Conservation (phyloP, 1,139 yeast genomes). For the Blastobotrys raffinosifermentans region DNA sequence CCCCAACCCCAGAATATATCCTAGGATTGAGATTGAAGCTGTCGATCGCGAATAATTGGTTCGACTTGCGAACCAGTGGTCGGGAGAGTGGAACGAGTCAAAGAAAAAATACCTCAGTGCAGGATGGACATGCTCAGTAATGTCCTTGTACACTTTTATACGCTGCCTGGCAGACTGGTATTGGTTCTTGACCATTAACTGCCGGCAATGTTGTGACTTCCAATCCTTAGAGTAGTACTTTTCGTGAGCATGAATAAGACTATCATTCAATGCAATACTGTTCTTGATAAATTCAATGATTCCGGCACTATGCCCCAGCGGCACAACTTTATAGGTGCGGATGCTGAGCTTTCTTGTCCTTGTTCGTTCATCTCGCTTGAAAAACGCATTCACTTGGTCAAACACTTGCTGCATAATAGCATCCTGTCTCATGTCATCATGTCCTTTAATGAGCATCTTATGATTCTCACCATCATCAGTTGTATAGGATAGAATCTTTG, state of each 20-base stretch:
- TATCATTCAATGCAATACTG: constrained; percentile 65
- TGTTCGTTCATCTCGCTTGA: constrained; percentile 52
- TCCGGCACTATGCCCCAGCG: constrained; percentile 84
- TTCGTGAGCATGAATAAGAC: constrained; percentile 54
- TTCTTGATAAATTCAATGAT: constrained; percentile 83
- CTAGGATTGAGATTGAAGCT: constrained; percentile 82
- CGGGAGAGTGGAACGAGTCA: constrained; percentile 48
- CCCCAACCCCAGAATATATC: constrained; percentile 84
- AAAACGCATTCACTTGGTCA: constrained; percentile 71
- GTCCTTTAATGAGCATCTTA: constrained; percentile 64
- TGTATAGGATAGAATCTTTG: constrained; percentile 60
- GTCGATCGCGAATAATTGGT: constrained; percentile 68
- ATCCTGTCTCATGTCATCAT: constrained; percentile 92
- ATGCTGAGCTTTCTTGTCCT: constrained; percentile 52
- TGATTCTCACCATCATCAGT: constrained; percentile 54
- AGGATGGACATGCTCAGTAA: constrained; percentile 56
- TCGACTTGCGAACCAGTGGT: constrained; percentile 66
- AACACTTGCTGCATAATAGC: constrained; percentile 98
- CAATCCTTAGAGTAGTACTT: constrained; percentile 41
- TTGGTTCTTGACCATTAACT: constrained; percentile 56
- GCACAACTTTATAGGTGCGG: constrained; percentile 84
- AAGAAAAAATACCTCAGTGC: constrained; percentile 66
- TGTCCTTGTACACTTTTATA: constrained; percentile 43
- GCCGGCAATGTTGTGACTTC: constrained; percentile 54
- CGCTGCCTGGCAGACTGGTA: constrained; percentile 43